These are phyloP conservation scores for Mortierella claussenii DNA, from an alignment of 192 early-diverging fungal genomes.

Conservation along the genomic window DNA sequence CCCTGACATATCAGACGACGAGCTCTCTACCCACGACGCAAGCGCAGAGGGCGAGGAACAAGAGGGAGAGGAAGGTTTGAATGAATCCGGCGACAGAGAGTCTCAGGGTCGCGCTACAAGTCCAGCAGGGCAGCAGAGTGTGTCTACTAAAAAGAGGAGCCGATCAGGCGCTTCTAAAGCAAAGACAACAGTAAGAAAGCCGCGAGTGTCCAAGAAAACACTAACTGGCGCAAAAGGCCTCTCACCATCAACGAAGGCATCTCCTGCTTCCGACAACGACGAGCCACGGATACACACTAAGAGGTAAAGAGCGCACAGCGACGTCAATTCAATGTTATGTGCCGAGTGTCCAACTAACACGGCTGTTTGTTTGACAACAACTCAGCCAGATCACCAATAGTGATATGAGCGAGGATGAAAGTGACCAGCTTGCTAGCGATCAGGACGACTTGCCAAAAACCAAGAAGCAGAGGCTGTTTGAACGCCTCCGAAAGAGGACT, in stretches of 20 bases:
- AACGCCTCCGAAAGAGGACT: slow-evolving; percentile 2
- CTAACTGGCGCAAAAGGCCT: not conserved
- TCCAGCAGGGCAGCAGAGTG: not conserved
- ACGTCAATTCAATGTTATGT: too few relatives aligned
- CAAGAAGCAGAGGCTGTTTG: slow-evolving; percentile 16
- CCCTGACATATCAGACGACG: slow-evolving; percentile 27
- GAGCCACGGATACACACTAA: slow-evolving; percentile 30
- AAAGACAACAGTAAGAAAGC: not conserved
- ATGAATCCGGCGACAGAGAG: too few relatives aligned
- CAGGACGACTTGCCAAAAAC: slow-evolving; percentile 3
- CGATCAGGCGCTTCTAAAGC: not conserved
- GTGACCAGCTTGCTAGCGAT: slow-evolving; percentile 6
- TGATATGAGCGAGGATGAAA: slow-evolving; percentile 39
- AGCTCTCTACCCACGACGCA: not conserved
- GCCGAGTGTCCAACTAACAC: not conserved
- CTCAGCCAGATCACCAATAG: slow-evolving; percentile 50
- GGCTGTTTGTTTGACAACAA: too few relatives aligned
- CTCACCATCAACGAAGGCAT: not conserved
- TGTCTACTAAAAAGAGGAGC: slow-evolving; percentile 4
- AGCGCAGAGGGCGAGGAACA: not conserved
- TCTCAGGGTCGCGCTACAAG: too few relatives aligned
- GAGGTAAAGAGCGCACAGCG: slow-evolving; percentile 35
- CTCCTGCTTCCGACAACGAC: not conserved
- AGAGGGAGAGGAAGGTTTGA: slow-evolving; percentile 7
- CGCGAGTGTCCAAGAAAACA: not conserved